Evolutionary conservation across 2,329 filamentous ascomycete species (phyloP), one percentile per base, ranked within the genome.

Genomic region (Phialocephala sp.): DNA sequence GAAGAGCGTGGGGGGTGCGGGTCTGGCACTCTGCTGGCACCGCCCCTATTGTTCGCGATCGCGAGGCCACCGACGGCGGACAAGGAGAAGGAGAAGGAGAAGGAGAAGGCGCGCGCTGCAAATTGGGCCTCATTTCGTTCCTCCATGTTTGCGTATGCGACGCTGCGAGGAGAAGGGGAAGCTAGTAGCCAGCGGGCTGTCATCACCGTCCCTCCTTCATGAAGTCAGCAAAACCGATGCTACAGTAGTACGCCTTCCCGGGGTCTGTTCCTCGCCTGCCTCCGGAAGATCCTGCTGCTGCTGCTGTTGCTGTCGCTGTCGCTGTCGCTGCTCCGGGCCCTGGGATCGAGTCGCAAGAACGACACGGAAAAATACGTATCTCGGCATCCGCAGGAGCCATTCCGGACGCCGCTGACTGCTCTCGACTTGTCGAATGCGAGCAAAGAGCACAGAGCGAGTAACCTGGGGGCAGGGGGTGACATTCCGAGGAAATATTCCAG

Each of bases 401-500:
- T 24, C 8, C 45, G 36, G 22, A n/a, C 14, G 6, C 22, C 45
- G 39, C 18, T 27, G 15, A 22, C 24, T 15, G 24, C 24, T 54
- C 50, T 35, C 27, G 24, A 54, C 22, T 35, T 4, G 35, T 27
- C 15, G 6, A 5, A 12, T 54, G 22, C 24, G 11, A 12, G 50
- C 27, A 27, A 24, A 27, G 24, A 14, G 47, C 20, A 52, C 4
- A 52, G n/a, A n/a, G n/a, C n/a, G n/a, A 27, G 32, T n/a, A 15
- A 54, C n/a, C 15, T n/a, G 9, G 5, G 41, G 8, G 27, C 54
- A 27, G 50, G 54, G 18, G 43, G 41, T 22, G 52, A 55, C 45
- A 24, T 41, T 61, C 62, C 64, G 39, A 60, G 56, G 54, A 67
- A 62, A 64, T 65, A 32, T 45, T 63, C 47, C 60, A 41, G 35